Evolutionary conservation across 768 basidiomycete genomes (phyloP).

Genomic region (Boletus bicolor): DNA sequence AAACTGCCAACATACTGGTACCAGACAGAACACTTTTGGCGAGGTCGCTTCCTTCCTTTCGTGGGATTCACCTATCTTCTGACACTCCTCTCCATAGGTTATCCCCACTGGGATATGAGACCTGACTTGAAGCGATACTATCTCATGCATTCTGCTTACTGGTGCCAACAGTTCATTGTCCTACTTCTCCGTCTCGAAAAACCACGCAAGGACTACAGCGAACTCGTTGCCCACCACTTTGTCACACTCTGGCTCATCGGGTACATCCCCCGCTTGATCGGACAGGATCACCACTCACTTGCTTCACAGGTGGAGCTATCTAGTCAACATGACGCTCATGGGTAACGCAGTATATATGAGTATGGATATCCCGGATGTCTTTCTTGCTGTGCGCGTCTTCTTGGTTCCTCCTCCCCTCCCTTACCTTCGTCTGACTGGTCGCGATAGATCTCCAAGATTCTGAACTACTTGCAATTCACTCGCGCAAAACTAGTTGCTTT

Average conservation of each 20-base stretch:
- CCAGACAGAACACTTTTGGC: slow-evolving; percentile 80
- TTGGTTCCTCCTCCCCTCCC: background rate
- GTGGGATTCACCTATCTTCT: background rate
- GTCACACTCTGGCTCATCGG: slow-evolving; percentile 95
- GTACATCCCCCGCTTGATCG: slow-evolving; percentile 39
- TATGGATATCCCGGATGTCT: slow-evolving; percentile 94
- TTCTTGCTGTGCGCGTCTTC: slow-evolving; percentile 64
- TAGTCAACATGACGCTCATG: slow-evolving; percentile 77
- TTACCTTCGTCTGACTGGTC: background rate
- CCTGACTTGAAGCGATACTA: slow-evolving; percentile 88
- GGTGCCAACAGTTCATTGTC: slow-evolving; percentile 91
- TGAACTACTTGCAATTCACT: slow-evolving; percentile 81
- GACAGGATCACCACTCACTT: background rate
- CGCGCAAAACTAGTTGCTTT: slow-evolving; percentile 62
- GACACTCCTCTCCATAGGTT: slow-evolving; percentile 45
- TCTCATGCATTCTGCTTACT: slow-evolving; percentile 89
- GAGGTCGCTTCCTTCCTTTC: slow-evolving; percentile 42
- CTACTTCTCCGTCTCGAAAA: slow-evolving; percentile 86
- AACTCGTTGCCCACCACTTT: slow-evolving; percentile 86
- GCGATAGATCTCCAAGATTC: slow-evolving; percentile 70
- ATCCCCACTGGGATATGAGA: slow-evolving; percentile 88
- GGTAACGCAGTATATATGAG: slow-evolving; percentile 92
- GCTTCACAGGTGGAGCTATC: slow-evolving; percentile 71
- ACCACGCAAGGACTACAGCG: slow-evolving; percentile 86
- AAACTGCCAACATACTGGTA: slow-evolving; percentile 85